A percentile compares a stretch with the other conserved stretches of the same genome.
phyloP scores from a whole-genome alignment of 768 basidiomycete genomes.

The Coprinellus micaceus region DNA sequence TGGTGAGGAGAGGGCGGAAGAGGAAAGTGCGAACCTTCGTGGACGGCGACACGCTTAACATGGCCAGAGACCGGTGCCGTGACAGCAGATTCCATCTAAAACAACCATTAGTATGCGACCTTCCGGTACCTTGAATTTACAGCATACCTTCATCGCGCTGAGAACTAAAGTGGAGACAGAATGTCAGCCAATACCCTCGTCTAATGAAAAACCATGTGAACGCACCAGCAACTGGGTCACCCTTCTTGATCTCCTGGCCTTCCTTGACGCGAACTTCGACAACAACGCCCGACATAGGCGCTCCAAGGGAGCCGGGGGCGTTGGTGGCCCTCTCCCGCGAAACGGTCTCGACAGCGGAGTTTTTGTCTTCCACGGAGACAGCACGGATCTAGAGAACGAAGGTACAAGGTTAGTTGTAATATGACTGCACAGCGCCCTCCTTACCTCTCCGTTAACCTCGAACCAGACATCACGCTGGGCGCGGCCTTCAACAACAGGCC shows the following conservation, averaged over 20 bases:
- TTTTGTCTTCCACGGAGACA: constrained; percentile 93
- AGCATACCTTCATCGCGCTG: constrained; percentile 91
- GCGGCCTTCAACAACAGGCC: constrained; percentile 86
- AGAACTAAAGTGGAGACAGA: constrained; percentile 53
- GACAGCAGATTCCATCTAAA: constrained; percentile 95
- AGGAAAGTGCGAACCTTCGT: constrained; percentile 57
- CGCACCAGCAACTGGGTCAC: constrained; percentile 90
- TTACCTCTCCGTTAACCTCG: constrained; percentile 93
- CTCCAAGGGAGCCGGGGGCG: constrained; percentile 96
- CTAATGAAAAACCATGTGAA: constrained; percentile 20
- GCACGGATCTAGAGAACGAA: constrained; percentile 70
- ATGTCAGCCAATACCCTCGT: constrained; percentile 6
- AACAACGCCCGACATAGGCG: constrained; percentile 97
- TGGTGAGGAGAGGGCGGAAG: background rate
- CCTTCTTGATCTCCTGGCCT: constrained; percentile 96
- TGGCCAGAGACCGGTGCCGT: constrained; percentile 96
- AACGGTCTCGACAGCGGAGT: constrained; percentile 92
- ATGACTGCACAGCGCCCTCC: constrained; percentile 12
- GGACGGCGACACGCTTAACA: constrained; percentile 88
- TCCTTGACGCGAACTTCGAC: constrained; percentile 98
- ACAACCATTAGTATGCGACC: constrained; percentile 40
- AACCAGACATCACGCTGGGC: constrained; percentile 98
- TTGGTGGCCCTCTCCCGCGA: constrained; percentile 90
- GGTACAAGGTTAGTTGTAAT: constrained; percentile 17
- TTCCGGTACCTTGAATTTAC: constrained; percentile 96